phyloP scores from a whole-genome alignment of 23 red algal genomes.

The Agarophyton chilense region DNA sequence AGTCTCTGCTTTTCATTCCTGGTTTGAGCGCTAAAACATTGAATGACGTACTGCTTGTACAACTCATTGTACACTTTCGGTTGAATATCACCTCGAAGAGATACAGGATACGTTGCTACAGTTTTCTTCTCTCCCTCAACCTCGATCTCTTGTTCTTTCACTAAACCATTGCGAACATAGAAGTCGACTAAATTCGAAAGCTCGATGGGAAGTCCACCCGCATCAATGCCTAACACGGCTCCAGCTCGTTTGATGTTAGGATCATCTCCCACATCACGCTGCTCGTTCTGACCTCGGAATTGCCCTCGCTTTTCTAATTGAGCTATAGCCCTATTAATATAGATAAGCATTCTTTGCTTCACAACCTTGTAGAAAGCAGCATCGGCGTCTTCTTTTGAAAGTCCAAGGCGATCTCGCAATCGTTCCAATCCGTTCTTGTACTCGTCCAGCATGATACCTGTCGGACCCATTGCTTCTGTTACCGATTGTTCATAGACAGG shows the following conservation, averaged over 20 bases:
- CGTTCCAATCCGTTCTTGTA: slow-evolving; percentile 85
- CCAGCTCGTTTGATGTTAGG: slow-evolving; percentile 93
- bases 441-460: slow-evolving; percentile 92
- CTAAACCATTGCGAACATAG: slow-evolving; percentile 90
- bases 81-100: slow-evolving; percentile 82
- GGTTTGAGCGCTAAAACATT: slow-evolving; percentile 94
- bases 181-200: slow-evolving; percentile 93
- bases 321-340: slow-evolving; percentile 79
- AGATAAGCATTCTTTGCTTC: slow-evolving; percentile 80
- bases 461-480: slow-evolving; percentile 95
- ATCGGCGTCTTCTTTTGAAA: slow-evolving; percentile 76
- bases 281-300: slow-evolving; percentile 85
- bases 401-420: slow-evolving; percentile 75
- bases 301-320: slow-evolving; percentile 79
- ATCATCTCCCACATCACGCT: slow-evolving; percentile 98
- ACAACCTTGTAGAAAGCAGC: slow-evolving; percentile 78
- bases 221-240: slow-evolving; percentile 94
- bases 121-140: slow-evolving; percentile 74
- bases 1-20: slow-evolving; percentile 91
- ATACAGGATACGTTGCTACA: slow-evolving; percentile 78
- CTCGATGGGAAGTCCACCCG: slow-evolving; percentile 89
- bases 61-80: slow-evolving; percentile 87
- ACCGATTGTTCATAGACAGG: slow-evolving; percentile 92
- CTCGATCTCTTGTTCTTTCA: slow-evolving; percentile 81
- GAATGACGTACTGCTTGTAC: slow-evolving; percentile 98